Evolutionary conservation across 495 filamentous ascomycete species (phyloP).

Genomic region (Aspergillus heteromorphus): DNA sequence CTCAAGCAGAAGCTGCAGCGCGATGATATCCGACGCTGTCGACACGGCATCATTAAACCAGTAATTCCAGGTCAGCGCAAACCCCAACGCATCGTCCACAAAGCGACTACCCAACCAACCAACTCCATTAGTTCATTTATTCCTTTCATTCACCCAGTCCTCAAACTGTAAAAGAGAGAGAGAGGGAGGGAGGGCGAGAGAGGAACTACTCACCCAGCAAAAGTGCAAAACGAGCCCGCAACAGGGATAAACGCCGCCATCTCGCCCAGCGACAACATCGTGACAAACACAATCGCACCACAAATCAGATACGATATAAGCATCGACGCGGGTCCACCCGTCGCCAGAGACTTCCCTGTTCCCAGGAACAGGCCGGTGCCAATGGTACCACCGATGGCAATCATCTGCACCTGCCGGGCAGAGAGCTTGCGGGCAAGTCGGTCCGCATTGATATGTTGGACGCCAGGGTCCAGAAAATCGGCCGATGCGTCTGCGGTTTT

Average conservation of each 20-base stretch:
- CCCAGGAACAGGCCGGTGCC: slow-evolving; percentile 63
- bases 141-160: too few relatives aligned
- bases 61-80: slow-evolving; percentile 52
- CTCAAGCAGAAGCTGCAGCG: slow-evolving; percentile 47
- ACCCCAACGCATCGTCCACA: slow-evolving; percentile 52
- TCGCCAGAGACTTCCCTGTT: slow-evolving; percentile 52
- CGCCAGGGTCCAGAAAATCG: background rate
- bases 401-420: slow-evolving; percentile 56
- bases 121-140: background rate
- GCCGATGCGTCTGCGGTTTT: slow-evolving; percentile 3
- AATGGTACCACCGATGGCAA: slow-evolving; percentile 59
- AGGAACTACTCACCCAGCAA: slow-evolving; percentile 47
- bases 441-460: background rate
- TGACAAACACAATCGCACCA: slow-evolving; percentile 45
- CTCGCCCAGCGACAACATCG: slow-evolving; percentile 46
- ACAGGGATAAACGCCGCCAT: slow-evolving; percentile 48
- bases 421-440: slow-evolving; percentile 17
- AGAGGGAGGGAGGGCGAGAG: too few relatives aligned
- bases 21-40: slow-evolving; percentile 50
- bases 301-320: slow-evolving; percentile 50
- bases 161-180: too few relatives aligned
- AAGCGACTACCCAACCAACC: slow-evolving; percentile 37
- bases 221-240: slow-evolving; percentile 48
- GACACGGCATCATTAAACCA: slow-evolving; percentile 57
- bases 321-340: slow-evolving; percentile 58